A percentile compares a stretch with the other conserved stretches of the same genome.
These are phyloP conservation scores for Talaromyces liani DNA, from an alignment of 495 filamentous ascomycete species.

Conservation along the genomic window DNA sequence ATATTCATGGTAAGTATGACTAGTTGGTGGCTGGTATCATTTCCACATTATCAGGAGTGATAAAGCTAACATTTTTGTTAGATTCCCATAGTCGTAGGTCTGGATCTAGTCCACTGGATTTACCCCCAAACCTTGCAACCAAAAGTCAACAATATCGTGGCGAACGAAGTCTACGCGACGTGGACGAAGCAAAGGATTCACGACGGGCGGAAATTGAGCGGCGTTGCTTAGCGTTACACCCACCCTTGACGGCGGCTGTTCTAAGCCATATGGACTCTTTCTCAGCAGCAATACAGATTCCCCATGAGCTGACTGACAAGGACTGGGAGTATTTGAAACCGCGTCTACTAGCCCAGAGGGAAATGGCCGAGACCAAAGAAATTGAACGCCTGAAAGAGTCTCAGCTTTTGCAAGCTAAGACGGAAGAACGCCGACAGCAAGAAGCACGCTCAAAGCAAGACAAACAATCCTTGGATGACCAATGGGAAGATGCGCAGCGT, in stretches of 20 bases:
- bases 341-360: constrained; percentile 55
- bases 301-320: constrained; percentile 51
- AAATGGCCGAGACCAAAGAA: constrained; percentile 49
- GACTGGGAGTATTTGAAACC: constrained; percentile 60
- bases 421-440: constrained; percentile 31
- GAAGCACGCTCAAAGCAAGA: constrained; percentile 44
- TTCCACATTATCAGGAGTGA: not conserved
- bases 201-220: constrained; percentile 61
- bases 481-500: constrained; percentile 61
- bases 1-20: not conserved
- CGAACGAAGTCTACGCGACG: constrained; percentile 34
- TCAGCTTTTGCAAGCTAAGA: constrained; percentile 34
- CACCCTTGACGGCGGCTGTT: constrained; percentile 50
- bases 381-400: constrained; percentile 31
- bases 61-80: not conserved
- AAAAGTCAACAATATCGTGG: constrained; percentile 14
- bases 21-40: not conserved
- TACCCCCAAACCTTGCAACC: not conserved
- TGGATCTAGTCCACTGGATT: not conserved
- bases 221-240: constrained; percentile 51
- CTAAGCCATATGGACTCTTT: constrained; percentile 62
- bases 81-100: not conserved
- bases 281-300: constrained; percentile 60
- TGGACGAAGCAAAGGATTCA: constrained; percentile 49
- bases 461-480: constrained; percentile 52